Evolutionary conservation across 1,284 basidiomycete species (phyloP).

Genomic region (Microbotryum violaceum): DNA sequence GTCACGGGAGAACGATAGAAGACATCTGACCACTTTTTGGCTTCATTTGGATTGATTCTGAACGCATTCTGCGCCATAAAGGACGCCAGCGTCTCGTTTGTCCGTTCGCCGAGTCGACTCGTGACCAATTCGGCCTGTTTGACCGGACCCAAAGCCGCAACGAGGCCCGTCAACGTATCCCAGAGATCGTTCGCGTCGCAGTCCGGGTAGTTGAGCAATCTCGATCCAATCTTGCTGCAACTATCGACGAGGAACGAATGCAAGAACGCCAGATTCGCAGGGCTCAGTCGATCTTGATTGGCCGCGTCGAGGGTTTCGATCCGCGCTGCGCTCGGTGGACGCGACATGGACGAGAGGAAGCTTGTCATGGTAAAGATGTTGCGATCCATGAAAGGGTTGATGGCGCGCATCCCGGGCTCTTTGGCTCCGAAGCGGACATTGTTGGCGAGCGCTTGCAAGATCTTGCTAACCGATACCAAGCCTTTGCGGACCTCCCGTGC

Average conservation of each 20-base stretch:
- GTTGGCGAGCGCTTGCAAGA: conserved; percentile 85
- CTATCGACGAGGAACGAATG: conserved; percentile 76
- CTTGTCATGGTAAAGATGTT: conserved; percentile 55
- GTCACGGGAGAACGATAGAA: conserved; percentile 56
- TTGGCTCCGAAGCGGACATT: conserved; percentile 87
- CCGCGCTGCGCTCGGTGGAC: not conserved
- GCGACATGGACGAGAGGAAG: conserved; percentile 53
- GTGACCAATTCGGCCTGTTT: not conserved
- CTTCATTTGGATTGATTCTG: conserved; percentile 45
- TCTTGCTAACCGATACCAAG: conserved; percentile 76
- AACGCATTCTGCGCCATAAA: conserved; percentile 60
- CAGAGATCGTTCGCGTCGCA: conserved; percentile 54
- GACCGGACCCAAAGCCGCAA: conserved; percentile 3
- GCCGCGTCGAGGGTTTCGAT: conserved; percentile 66
- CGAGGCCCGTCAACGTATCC: conserved; percentile 18
- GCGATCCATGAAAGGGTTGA: conserved; percentile 62
- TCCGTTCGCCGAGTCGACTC: not conserved
- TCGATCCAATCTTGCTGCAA: conserved; percentile 74
- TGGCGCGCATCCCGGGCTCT: conserved; percentile 63
- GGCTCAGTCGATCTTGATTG: conserved; percentile 46
- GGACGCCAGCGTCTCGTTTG: conserved; percentile 49
- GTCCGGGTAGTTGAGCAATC: conserved; percentile 38
- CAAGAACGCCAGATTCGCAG: conserved; percentile 50
- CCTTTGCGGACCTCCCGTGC: conserved; percentile 58
- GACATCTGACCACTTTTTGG: conserved; percentile 54